Percentiles rank a stretch among this genome's conserved stretches.
Evolutionary conservation across 2,329 filamentous ascomycete species (phyloP).

Genomic region (Dactylellina leptospora): DNA sequence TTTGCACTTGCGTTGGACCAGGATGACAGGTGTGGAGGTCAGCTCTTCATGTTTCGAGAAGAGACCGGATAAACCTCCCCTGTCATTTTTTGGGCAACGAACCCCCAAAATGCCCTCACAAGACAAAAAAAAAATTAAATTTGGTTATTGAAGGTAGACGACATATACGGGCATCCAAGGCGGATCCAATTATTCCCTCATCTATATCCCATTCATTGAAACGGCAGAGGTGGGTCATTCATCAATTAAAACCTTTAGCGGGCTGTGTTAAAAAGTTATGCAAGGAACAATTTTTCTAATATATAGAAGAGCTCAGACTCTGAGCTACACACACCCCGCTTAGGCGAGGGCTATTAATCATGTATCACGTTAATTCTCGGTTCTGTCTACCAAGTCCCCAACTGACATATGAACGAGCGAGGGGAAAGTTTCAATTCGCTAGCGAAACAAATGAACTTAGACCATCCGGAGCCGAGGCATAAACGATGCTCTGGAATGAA

Average conservation of each 20-base stretch:
- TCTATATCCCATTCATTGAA: constrained; percentile 39
- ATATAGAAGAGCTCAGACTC: constrained; percentile 37
- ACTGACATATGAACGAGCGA: constrained; percentile 36
- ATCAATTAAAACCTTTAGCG: constrained; percentile 25
- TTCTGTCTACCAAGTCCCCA: constrained; percentile 33
- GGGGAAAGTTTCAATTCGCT: constrained; percentile 19
- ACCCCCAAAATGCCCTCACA: constrained; percentile 51
- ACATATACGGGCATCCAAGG: constrained; percentile 43
- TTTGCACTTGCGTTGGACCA: constrained; percentile 42
- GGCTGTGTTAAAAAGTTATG: constrained; percentile 49
- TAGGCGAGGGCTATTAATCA: constrained; percentile 36
- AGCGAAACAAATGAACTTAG: constrained; percentile 11
- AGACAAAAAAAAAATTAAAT: constrained; percentile 48
- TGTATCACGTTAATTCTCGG: constrained; percentile 35
- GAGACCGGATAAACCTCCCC: constrained; percentile 54
- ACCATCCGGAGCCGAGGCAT: constrained; percentile 33
- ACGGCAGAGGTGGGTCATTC: constrained; percentile 50
- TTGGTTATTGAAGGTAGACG: constrained; percentile 36
- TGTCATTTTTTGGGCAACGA: constrained; percentile 22
- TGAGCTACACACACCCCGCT: constrained; percentile 32
- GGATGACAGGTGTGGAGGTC: constrained; percentile 50
- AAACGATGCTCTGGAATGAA: too few species aligned
- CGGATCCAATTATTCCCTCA: constrained; percentile 53
- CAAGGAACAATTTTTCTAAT: constrained; percentile 44
- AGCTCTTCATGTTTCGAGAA: constrained; percentile 53